Base-by-base conservation (phyloP, 306 rosid genomes). In the Lathyrus aphaca region DNA sequence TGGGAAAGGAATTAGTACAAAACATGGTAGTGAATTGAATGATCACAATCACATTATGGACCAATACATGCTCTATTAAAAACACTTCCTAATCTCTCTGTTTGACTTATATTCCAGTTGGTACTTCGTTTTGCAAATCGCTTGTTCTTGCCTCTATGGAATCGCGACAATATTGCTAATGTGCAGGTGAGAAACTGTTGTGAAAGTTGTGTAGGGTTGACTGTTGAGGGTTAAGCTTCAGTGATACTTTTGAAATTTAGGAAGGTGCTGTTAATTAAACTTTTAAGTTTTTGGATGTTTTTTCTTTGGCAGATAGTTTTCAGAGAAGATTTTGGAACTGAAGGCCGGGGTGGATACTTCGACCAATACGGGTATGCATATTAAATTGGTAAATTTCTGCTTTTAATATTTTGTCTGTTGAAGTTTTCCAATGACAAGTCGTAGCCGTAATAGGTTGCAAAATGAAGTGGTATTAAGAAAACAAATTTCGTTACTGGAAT, bases 121-220 rank as follows among this genome's bases (percentile, higher is more conserved):
- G 99, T 94, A 37, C 99, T 94, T 84, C 99, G 99, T 68, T 94
- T 94, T 49, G 95, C 99, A 59, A 94, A 94, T 80, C 97, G 96
- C 64, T 61, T 94, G 14, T 91, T 94, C 82, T 66, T 88, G 78
- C 99, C 99, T 14, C 95, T 88, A 10, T 94, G 99, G 99, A 94
- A 94, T 69, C 96, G 99, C 11, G 99, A 94, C 85, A 88, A 94
- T 87, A 94, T 94, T 62, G 95, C 53, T 48, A 94, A 88, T 62
- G 95, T 94, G 39, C 97, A 94, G 96, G 97, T 91, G 80, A 82
- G 87, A 30, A 69, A 75, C 66, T 62, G 46, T 66, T 54, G 56
- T 55, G 59, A 21, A 77, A 55, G 50, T 43, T 69, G 68, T 29
- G 56, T 50, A 51, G 50, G 60, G 39, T 67, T 8, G 8, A 19